Percentiles rank a stretch among this genome's conserved stretches.
phyloP scores from a whole-genome alignment of 2,329 filamentous ascomycete species.

The Lachnellula cervina region DNA sequence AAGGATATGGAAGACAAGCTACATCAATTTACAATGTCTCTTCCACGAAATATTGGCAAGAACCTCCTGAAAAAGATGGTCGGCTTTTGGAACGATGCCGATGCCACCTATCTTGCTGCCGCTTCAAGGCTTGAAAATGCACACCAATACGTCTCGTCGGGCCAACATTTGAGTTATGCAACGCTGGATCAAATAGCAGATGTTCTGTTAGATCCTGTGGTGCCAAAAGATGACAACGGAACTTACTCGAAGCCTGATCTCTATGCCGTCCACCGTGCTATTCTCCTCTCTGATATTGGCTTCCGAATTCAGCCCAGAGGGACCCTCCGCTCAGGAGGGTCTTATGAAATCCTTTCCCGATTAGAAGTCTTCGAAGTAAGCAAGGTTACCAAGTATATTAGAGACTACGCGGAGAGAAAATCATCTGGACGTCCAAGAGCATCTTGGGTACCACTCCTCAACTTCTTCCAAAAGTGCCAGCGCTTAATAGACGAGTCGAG shows the following conservation, averaged over 20 bases:
- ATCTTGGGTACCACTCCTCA: conserved; percentile 8
- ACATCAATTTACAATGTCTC: conserved; percentile 34
- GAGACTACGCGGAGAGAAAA: conserved; percentile 45
- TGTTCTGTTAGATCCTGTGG: conserved; percentile 32
- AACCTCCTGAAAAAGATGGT: conserved; percentile 40
- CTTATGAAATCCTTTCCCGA: conserved; percentile 59
- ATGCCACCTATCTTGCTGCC: conserved; percentile 43
- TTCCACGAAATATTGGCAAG: conserved; percentile 42
- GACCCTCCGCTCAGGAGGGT: conserved; percentile 46
- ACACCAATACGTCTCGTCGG: conserved; percentile 41
- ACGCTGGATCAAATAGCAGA: conserved; percentile 43
- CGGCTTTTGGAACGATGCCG: conserved; percentile 39
- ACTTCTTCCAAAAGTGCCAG: conserved; percentile 48
- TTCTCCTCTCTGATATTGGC: conserved; percentile 55
- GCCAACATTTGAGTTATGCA: conserved; percentile 36
- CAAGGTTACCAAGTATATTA: conserved; percentile 47
- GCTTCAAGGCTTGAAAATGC: conserved; percentile 44
- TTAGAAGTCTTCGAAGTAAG: conserved; percentile 49
- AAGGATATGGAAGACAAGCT: conserved; percentile 33
- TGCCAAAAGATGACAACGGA: conserved; percentile 24
- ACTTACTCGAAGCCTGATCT: conserved; percentile 46
- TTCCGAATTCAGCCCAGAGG: conserved; percentile 50
- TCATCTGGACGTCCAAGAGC: conserved; percentile 8
- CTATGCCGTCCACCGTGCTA: conserved; percentile 65
- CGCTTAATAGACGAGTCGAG: conserved; percentile 49